These are phyloP conservation scores for Hypholoma fasciculare DNA, from an alignment of 768 basidiomycete genomes.

Conservation along the genomic window DNA sequence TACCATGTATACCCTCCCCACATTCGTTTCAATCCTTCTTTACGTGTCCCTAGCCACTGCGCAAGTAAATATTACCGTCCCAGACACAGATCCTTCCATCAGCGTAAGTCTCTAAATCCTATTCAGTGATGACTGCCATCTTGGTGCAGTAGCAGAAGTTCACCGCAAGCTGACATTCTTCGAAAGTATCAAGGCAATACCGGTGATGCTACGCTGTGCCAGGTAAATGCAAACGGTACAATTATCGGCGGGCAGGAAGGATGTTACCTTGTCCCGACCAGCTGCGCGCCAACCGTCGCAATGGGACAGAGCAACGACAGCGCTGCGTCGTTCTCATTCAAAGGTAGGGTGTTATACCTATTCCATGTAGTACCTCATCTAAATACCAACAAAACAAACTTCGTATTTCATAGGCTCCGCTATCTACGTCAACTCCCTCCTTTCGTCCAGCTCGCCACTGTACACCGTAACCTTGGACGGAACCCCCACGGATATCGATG, in stretches of 20 bases:
- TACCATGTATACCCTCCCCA: neutral
- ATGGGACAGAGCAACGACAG: conserved; percentile 6
- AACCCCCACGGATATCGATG: neutral
- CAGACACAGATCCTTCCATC: neutral
- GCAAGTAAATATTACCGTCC: conserved; percentile 3
- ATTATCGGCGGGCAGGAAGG: conserved; percentile 8
- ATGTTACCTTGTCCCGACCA: conserved; percentile 10
- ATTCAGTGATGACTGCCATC: neutral
- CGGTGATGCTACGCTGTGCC: conserved; percentile 5
- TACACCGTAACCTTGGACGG: conserved; percentile 4
- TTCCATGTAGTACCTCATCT: no score
- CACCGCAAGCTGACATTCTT: neutral
- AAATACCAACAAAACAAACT: no score
- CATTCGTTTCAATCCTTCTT: neutral
- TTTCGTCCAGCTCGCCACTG: neutral
- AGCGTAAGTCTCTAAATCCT: neutral
- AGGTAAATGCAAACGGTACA: conserved; percentile 4
- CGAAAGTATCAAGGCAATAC: neutral
- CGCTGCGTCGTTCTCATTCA: conserved; percentile 13
- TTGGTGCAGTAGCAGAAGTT: neutral
- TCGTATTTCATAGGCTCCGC: neutral
- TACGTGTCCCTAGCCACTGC: neutral
- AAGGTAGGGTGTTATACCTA: conserved; percentile 8
- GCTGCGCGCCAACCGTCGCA: conserved; percentile 8
- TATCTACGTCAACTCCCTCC: conserved; percentile 6